phyloP scores from a whole-genome alignment of 805 yeast genomes.

The Kluyveromyces siamensis region DNA sequence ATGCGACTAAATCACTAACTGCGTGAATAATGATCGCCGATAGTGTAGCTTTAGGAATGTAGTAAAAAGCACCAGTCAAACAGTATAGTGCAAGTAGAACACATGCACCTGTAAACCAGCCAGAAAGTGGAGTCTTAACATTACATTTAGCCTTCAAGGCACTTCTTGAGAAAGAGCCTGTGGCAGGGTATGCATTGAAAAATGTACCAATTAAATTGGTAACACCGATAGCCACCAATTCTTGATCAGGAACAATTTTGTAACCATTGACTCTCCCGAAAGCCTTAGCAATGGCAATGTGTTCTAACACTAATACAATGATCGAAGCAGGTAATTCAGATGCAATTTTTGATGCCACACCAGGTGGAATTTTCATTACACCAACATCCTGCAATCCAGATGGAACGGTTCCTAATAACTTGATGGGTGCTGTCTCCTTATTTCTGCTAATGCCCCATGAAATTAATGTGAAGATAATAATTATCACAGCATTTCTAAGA shows the following conservation, averaged over 20 bases:
- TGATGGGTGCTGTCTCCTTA: constrained; percentile 34
- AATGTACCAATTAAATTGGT: constrained; percentile 86
- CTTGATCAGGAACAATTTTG: constrained; percentile 88
- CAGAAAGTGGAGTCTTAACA: constrained; percentile 89
- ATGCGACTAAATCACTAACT: constrained; percentile 74
- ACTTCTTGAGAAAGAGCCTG: constrained; percentile 92
- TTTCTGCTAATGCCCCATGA: constrained; percentile 66
- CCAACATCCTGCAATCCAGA: constrained; percentile 75
- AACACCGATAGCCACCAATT: constrained; percentile 86
- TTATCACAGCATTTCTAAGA: constrained; percentile 72
- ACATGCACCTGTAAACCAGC: constrained; percentile 81
- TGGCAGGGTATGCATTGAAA: constrained; percentile 89
- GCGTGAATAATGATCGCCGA: constrained; percentile 90
- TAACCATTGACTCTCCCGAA: constrained; percentile 90
- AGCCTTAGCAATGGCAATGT: constrained; percentile 87
- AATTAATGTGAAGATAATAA: constrained; percentile 74
- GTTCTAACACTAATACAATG: constrained; percentile 77
- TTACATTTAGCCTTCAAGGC: constrained; percentile 94
- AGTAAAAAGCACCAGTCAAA: constrained; percentile 74
- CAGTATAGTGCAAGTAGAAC: constrained; percentile 81
- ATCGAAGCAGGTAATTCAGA: constrained; percentile 79
- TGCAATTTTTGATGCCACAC: constrained; percentile 52
- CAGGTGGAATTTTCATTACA: constrained; percentile 53
- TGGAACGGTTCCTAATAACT: constrained; percentile 70
- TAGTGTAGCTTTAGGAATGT: constrained; percentile 82